Percentiles rank a stretch among this genome's conserved stretches.
Conservation (phyloP, 129 eudicot genomes). For the Ambrosia trifida region DNA sequence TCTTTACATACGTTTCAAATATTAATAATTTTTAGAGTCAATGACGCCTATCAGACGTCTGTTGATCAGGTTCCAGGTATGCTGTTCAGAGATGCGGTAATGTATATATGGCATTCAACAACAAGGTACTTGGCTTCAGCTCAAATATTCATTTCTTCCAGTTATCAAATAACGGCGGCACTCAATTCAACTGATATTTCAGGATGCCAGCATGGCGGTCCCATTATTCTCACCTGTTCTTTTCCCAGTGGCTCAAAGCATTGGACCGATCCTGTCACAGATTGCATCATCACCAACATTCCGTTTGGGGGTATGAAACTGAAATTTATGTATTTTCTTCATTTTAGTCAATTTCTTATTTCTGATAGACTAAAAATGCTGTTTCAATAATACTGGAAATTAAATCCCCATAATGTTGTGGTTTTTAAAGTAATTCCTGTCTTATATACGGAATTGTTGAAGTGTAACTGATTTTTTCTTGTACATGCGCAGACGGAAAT, state of each 20-base stretch:
- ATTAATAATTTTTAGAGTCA: neutral
- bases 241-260: constrained; percentile 78
- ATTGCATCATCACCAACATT: constrained; percentile 76
- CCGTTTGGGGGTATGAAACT: constrained; percentile 75
- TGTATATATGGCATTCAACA: constrained; percentile 81
- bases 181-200: constrained; percentile 33
- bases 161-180: constrained; percentile 2
- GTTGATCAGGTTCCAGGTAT: constrained; percentile 82
- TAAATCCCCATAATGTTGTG: neutral
- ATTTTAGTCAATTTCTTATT: neutral
- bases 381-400: neutral
- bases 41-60: neutral
- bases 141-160: neutral
- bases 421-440: neutral
- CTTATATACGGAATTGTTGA: constrained; percentile 2
- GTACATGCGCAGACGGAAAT: constrained; percentile 70
- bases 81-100: constrained; percentile 89
- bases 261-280: constrained; percentile 80
- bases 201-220: constrained; percentile 90
- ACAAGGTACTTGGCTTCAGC: constrained; percentile 57
- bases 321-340: constrained; percentile 8
- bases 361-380: neutral
- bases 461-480: neutral
- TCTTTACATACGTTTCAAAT: neutral
- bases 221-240: constrained; percentile 90